phyloP scores from a whole-genome alignment of 768 basidiomycete species.

The Suillus hirtellus region DNA sequence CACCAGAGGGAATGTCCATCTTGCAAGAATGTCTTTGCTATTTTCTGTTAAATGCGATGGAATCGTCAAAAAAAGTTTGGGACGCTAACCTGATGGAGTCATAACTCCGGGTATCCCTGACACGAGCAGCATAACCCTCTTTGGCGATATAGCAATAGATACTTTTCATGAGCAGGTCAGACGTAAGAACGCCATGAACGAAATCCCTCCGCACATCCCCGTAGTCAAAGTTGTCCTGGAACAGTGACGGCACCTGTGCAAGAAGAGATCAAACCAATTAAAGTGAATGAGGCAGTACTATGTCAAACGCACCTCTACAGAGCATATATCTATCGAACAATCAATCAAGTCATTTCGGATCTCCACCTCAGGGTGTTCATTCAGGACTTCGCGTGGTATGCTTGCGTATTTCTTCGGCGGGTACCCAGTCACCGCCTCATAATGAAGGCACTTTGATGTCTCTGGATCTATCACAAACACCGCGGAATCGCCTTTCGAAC shows the following conservation, averaged over 20 bases:
- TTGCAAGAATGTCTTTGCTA: conserved; percentile 89
- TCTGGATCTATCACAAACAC: conserved; percentile 77
- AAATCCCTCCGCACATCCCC: conserved; percentile 90
- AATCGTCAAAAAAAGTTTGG: neutral
- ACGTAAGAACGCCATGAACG: conserved; percentile 90
- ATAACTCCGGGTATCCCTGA: conserved; percentile 90
- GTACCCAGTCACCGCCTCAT: conserved; percentile 72
- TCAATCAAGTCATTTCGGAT: conserved; percentile 87
- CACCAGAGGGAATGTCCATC: conserved; percentile 95
- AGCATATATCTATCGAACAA: conserved; percentile 91
- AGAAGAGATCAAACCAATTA: conserved; percentile 7
- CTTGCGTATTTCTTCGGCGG: conserved; percentile 60
- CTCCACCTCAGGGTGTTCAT: conserved; percentile 75
- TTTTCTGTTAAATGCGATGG: conserved; percentile 11
- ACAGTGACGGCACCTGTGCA: conserved; percentile 84
- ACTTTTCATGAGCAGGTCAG: conserved; percentile 92
- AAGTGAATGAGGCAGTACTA: neutral
- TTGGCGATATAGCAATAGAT: conserved; percentile 89
- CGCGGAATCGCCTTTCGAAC: conserved; percentile 70
- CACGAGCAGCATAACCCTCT: conserved; percentile 89
- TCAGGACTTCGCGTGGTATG: conserved; percentile 79
- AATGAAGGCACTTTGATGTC: conserved; percentile 82
- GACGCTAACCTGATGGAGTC: conserved; percentile 74
- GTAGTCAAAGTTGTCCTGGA: conserved; percentile 99
- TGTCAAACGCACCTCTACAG: conserved; percentile 69